Percentiles rank a stretch among this genome's conserved stretches.
phyloP scores from a whole-genome alignment of 345 rosid species.

The Eucalyptus decipiens region DNA sequence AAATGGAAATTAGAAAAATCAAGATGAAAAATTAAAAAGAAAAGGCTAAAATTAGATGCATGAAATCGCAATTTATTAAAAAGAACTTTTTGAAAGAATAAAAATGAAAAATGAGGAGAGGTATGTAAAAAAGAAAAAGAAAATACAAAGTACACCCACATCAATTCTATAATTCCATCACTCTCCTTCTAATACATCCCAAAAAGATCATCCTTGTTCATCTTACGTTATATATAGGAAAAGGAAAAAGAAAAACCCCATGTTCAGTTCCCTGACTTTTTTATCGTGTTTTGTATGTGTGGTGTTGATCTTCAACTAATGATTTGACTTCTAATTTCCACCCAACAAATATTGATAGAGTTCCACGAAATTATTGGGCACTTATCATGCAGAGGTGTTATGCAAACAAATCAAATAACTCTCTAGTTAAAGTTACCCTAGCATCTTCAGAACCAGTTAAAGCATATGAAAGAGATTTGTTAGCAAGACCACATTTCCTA shows the following conservation, averaged over 20 bases:
- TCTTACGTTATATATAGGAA: not conserved
- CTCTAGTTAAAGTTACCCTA: not conserved
- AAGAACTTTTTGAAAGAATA: too few species aligned
- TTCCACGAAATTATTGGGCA: not conserved
- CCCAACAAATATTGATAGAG: not conserved
- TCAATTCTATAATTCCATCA: not conserved
- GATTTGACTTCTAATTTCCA: not conserved
- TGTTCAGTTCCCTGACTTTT: not conserved
- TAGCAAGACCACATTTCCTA: not conserved
- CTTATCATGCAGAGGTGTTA: not conserved
- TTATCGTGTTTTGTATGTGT: not conserved
- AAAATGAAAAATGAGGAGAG: not conserved
- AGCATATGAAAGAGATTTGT: not conserved
- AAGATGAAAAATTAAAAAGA: rapidly evolving
- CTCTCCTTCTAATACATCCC: not conserved
- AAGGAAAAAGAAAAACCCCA: not conserved
- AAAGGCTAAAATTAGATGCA: not conserved
- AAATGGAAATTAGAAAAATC: not conserved
- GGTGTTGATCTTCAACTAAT: rapidly evolving
- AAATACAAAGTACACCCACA: not conserved
- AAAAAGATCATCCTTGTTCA: not conserved
- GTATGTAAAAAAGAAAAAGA: too few species aligned
- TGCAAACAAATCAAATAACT: not conserved
- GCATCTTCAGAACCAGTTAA: not conserved
- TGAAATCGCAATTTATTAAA: not conserved